Evolutionary conservation across 495 filamentous ascomycete genomes (phyloP), one percentile per base, ranked within the genome.

Genomic region (Evansstolkia leycettana): DNA sequence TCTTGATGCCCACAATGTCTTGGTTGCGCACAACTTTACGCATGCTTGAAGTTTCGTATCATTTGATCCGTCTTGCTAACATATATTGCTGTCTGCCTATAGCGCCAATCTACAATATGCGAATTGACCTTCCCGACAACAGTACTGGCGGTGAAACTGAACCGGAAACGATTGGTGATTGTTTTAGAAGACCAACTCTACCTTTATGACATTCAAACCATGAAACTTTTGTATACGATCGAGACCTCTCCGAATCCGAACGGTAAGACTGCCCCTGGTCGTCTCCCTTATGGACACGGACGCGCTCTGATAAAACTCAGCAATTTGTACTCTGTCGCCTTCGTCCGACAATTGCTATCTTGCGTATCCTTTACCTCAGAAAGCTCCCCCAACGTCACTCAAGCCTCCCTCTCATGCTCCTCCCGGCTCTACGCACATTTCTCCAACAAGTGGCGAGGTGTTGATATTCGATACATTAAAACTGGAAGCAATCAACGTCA

Each of bases 191-290:
- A 93, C 38, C 80, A 93, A 52, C 93, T 96, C 41, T 98, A 94
- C 58, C 69, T 98, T 23, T 98, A 98, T 59, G 90, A 96, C 54
- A 95, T 98, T 35, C 82, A 86, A 51, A 96, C 94, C 48, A 98
- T 98, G 90, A 87, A 80, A 49, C 69, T 95, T 23, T 65, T 94
- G 16, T 76, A 82, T 43, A 94, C 83, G 2, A 88, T 94, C 28
- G 79, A 85, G 38, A 96, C 89, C 7, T 93, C 87, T 2, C 87
- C 89, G 11, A 96, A 96, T 47, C 83, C 86, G 1, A 74, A 76
- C 44, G 79, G 78, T 82, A 76, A 42, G 54, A 7, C 8, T n/a
- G n/a, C 32, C 28, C 11, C 8, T 9, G 10, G 28, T 26, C 10
- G 5, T n/a, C 2, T 2, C 26, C 5, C 16, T 39, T 17, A 14